These are phyloP conservation scores for Aspergillus ellipticus DNA, from an alignment of 495 filamentous ascomycete species.

Conservation along the genomic window DNA sequence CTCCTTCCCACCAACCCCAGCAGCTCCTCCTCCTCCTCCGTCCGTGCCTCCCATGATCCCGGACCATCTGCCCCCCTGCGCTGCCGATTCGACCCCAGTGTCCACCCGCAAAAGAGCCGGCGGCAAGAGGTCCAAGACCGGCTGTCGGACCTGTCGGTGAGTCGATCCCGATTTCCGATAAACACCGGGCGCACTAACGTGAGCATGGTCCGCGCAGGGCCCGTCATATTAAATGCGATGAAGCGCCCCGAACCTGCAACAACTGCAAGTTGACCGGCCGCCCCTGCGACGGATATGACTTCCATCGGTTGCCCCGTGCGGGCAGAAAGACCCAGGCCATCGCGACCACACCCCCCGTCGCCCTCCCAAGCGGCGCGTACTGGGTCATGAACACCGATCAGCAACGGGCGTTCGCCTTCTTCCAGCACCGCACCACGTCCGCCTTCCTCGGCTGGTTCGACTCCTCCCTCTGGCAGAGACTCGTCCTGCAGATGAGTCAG, in stretches of 20 bases:
- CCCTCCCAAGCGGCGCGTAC: neutral
- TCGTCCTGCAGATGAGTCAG: constrained; percentile 42
- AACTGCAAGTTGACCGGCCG: constrained; percentile 16
- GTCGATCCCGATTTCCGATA: neutral
- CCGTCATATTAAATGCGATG: constrained; percentile 23
- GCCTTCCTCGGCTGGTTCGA: constrained; percentile 45
- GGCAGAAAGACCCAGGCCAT: neutral
- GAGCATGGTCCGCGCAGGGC: constrained; percentile 5
- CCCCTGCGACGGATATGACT: constrained; percentile 25
- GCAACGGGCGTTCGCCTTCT: constrained; percentile 29
- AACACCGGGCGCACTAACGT: neutral
- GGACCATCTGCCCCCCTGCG: neutral
- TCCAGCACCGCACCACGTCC: constrained; percentile 32
- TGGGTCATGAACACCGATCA: constrained; percentile 14
- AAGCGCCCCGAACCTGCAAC: constrained; percentile 17
- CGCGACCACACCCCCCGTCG: neutral
- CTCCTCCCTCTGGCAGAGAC: constrained; percentile 44
- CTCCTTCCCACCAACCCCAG: too few relatives aligned
- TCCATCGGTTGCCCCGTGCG: constrained; percentile 6
- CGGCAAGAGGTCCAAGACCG: constrained; percentile 4
- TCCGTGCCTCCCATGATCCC: neutral
- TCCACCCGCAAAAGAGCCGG: neutral
- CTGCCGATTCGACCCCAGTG: neutral
- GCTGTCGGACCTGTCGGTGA: constrained; percentile 19
- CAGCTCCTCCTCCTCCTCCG: neutral